Evolutionary conservation across 306 rosid species (phyloP), one percentile per base, ranked within the genome.

Genomic region (Quercus aquifolioides): DNA sequence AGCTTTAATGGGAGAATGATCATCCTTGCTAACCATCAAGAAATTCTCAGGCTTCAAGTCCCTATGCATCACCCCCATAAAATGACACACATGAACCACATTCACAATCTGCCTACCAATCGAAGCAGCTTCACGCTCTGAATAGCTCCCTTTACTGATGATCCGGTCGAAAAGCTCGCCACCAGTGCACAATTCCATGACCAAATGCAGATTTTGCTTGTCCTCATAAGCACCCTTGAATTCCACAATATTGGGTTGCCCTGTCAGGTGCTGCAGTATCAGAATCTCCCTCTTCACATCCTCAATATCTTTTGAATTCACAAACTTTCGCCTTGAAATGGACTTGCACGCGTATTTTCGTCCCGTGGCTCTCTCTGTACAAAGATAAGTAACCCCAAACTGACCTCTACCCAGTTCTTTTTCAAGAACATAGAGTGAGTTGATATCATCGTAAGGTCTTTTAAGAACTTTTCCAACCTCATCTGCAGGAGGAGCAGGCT

Each of bases 41-140:
- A 95, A 91, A 83, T 95, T 92, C 90, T 95, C 98, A 2, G 99
- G 99, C 87, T 95, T 95, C 41, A 95, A 82, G 70, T 95, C 97
- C 23, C 99, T 84, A 71, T 95, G 99, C 87, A 95, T 91, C n/a
- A 95, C 96, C n/a, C 99, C 98, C 99, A 95, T 91, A 74, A 93
- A 92, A 68, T 95, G 99, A 64, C 99, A 95, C 10, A 81, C 98
- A 64, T 95, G 94, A 79, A 95, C 99, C 70, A 93, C 99, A 81
- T 90, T 95, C 64, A 91, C 85, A 51, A 95, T 78, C 92, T 95
- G 97, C 56, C 92, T 76, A 79, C 78, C 83, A 1, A 91, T 64
- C 3, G 10, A 8, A 1, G 94, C 91, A 0, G 97, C 99, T 38
- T 90, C 95, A 2, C 74, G 69, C 82, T 94, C 97, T 0, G 99